These are phyloP conservation scores for Phytopythium aichiense DNA, from an alignment of 352 stramenopile species.

Conservation along the genomic window DNA sequence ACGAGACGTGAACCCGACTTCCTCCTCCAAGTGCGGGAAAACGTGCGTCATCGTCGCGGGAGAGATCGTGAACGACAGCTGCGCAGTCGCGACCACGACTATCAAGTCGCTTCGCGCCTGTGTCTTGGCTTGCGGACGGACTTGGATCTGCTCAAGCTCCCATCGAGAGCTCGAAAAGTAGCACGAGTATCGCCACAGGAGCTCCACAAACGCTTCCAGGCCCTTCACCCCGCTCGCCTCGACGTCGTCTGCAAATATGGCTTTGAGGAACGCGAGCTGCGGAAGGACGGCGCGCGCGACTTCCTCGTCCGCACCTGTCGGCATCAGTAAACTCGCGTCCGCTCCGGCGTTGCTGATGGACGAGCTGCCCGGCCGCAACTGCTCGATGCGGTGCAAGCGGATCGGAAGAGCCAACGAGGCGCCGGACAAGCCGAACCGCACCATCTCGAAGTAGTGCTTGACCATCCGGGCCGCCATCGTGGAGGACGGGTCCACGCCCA, in stretches of 20 bases:
- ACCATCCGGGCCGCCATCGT: background rate
- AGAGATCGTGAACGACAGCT: conserved; percentile 13
- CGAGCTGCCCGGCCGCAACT: background rate
- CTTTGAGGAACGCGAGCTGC: conserved; percentile 23
- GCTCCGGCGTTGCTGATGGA: background rate
- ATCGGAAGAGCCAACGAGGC: background rate
- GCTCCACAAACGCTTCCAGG: conserved; percentile 13
- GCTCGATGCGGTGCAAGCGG: background rate
- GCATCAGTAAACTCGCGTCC: background rate
- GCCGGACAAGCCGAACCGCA: background rate
- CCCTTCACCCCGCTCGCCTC: conserved; percentile 13
- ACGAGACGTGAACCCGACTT: conserved; percentile 3
- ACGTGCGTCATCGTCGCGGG: conserved; percentile 8
- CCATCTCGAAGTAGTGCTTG: background rate
- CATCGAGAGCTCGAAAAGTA: conserved; percentile 22
- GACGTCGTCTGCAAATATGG: conserved; percentile 17
- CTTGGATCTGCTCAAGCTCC: conserved; percentile 19
- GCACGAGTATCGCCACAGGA: conserved; percentile 20
- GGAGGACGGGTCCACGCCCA: background rate
- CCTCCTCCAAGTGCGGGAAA: conserved; percentile 11
- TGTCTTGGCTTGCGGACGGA: background rate
- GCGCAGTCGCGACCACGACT: conserved; percentile 12
- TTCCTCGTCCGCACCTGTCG: background rate
- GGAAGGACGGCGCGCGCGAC: background rate
- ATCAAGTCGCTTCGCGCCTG: background rate